Conservation (phyloP, 805 yeast genomes). For the Debaryomyces hansenii region DNA sequence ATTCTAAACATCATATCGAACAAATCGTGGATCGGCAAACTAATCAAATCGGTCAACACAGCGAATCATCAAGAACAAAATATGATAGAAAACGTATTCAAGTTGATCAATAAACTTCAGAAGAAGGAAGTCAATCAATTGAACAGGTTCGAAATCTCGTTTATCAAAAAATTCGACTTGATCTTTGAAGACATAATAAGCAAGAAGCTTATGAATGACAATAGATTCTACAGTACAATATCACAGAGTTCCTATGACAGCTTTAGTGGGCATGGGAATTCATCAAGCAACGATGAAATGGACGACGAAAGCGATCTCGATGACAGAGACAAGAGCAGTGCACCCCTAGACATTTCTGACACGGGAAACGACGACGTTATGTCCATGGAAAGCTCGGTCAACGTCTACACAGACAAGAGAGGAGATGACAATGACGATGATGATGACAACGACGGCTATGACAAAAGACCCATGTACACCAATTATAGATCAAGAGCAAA, state of each 20-base stretch:
- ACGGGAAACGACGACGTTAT: conserved; percentile 15
- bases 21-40: conserved; percentile 21
- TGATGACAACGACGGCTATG: background rate
- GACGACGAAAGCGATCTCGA: conserved; percentile 26
- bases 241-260: background rate
- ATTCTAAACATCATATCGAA: conserved; percentile 18
- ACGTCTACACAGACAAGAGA: conserved; percentile 1
- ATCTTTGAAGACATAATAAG: conserved; percentile 8
- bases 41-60: conserved; percentile 7
- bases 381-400: conserved; percentile 19
- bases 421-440: conserved; percentile 12
- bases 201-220: background rate
- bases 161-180: conserved; percentile 6
- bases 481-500: background rate
- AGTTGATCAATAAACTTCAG: conserved; percentile 9
- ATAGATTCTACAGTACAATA: background rate
- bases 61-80: conserved; percentile 7
- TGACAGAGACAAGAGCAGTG: conserved; percentile 14
- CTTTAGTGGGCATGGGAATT: background rate
- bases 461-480: background rate
- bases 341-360: conserved; percentile 22
- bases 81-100: conserved; percentile 6
- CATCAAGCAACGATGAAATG: conserved; percentile 10
- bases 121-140: conserved; percentile 5
- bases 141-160: conserved; percentile 3